Base-by-base conservation (phyloP, 2,329 filamentous ascomycete species). In the Colletotrichum noveboracense region DNA sequence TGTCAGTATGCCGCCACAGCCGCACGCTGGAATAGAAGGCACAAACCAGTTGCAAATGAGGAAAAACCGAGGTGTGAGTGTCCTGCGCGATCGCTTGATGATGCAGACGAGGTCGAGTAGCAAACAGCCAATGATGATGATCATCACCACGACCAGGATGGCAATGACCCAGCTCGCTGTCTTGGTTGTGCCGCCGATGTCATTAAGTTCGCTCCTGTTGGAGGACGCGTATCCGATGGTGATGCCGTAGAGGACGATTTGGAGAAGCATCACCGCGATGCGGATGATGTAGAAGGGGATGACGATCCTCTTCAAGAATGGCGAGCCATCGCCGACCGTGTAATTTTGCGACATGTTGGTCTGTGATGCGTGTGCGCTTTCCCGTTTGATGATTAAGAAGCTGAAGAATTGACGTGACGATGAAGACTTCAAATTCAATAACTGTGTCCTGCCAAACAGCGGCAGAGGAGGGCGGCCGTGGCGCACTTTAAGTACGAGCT, bases 261-360 rank as follows among this genome's bases (percentile, higher is more conserved):
- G 77, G 38, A 83, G 12, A 3, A 80, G 14, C 80, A 83, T 80
- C 64, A 84, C 71, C 58, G 81, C 34, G 62, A 83, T 80, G 56
- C 83, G 82, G 14, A 84, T 30, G 26, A 83, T 77, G 82, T 82
- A 84, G 76, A 84, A 83, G 10, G 83, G 83, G 34, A 84, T 79
- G 69, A 84, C 70, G 14, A 84, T 79, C 52, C 82, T 80, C 78
- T 84, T 84, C 65, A 82, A 77, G 71, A 84, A 84, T 18, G 83
- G 82, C 78, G 82, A 84, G 55, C 71, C 66, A 58, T 83, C 82
- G 78, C 80, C 81, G 66, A 82, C 67, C 62, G 80, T 70, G 69
- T 80, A 81, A 21, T 78, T 76, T 36, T 69, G 66, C 6, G 79
- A 68, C 81, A 82, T 82, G 48, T 71, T 75, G 67, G 10, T 21